Evolutionary conservation across 164 flowering plant species (phyloP).

Genomic region (Chimonanthus salicifolius): DNA sequence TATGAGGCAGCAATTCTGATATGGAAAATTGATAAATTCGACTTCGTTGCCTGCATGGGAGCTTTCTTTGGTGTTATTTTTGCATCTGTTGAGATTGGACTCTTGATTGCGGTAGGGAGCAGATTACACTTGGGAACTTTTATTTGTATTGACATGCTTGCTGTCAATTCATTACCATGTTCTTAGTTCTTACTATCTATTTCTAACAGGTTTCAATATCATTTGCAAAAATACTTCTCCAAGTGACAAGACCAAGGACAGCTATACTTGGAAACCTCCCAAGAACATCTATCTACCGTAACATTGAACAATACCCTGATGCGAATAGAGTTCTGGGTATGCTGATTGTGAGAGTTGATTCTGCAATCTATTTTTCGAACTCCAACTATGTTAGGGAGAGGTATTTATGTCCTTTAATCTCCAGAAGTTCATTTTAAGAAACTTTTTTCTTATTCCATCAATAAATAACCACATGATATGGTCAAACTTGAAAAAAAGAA

Average conservation of each 20-base stretch:
- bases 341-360: slow-evolving; percentile 67
- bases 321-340: slow-evolving; percentile 61
- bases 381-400: slow-evolving; percentile 77
- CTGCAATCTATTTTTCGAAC: slow-evolving; percentile 85
- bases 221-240: slow-evolving; percentile 70
- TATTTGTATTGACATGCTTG: neutral
- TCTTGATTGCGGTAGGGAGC: slow-evolving; percentile 66
- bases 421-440: neutral
- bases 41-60: slow-evolving; percentile 89
- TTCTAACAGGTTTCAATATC: slow-evolving; percentile 58
- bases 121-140: neutral
- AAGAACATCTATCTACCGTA: slow-evolving; percentile 55
- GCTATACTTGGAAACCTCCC: slow-evolving; percentile 70
- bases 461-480: too few relatives aligned
- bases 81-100: slow-evolving; percentile 76
- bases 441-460: neutral
- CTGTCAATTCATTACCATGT: neutral
- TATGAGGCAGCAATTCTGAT: slow-evolving; percentile 57
- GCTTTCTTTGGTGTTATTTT: slow-evolving; percentile 91
- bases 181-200: slow-evolving; percentile 1
- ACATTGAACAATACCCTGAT: slow-evolving; percentile 66
- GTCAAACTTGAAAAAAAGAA: too few relatives aligned
- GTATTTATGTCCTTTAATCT: slow-evolving; percentile 22
- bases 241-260: slow-evolving; percentile 78
- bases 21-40: slow-evolving; percentile 86